Conservation (phyloP, 202 grass and related monocot genomes). For the Carex sylvatica region DNA sequence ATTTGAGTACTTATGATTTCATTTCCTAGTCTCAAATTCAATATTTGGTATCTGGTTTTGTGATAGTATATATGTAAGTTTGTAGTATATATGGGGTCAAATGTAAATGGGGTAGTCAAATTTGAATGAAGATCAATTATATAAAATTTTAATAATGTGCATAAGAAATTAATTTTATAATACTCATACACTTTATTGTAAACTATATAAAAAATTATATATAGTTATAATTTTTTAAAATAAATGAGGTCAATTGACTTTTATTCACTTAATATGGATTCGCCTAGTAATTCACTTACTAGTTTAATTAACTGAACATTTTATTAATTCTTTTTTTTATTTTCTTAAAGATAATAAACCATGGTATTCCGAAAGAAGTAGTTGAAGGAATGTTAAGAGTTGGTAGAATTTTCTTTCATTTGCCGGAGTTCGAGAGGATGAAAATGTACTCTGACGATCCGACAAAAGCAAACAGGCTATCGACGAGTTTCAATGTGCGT, state of each 20-base stretch:
- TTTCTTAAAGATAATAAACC: constrained; percentile 55
- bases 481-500: constrained; percentile 92
- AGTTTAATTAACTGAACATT: neutral
- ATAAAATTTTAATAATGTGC: too few species aligned
- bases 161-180: too few species aligned
- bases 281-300: neutral
- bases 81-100: neutral
- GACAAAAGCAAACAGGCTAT: constrained; percentile 61
- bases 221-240: too few species aligned
- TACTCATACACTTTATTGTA: too few species aligned
- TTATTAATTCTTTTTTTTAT: neutral
- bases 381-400: constrained; percentile 56
- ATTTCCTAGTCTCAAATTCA: too few species aligned
- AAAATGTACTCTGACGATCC: constrained; percentile 94
- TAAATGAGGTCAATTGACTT: too few species aligned
- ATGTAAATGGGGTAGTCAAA: too few species aligned
- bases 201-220: too few species aligned
- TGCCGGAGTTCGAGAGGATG: constrained; percentile 80
- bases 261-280: too few species aligned
- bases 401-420: constrained; percentile 84
- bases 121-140: too few species aligned
- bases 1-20: too few species aligned
- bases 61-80: neutral
- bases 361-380: constrained; percentile 52
- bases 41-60: neutral